Percentiles rank a stretch among this genome's conserved stretches.
These are phyloP conservation scores for Tarenaya hassleriana DNA, from an alignment of 345 rosid genomes.

Conservation along the genomic window DNA sequence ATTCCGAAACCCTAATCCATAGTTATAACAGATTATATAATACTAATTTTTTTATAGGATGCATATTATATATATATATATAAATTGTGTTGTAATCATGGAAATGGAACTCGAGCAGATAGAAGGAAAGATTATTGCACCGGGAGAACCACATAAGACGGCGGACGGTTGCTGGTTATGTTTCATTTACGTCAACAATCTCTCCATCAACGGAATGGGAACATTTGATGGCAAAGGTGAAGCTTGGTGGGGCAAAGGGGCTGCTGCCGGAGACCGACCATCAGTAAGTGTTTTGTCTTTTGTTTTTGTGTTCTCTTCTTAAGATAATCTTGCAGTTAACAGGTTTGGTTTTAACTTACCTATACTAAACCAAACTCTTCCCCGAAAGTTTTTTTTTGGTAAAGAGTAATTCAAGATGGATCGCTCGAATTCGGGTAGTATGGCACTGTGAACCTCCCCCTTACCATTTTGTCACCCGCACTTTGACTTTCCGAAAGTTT, in stretches of 20 bases:
- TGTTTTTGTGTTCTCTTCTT: neutral
- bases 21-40: neutral
- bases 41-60: neutral
- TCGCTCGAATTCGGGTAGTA: no score
- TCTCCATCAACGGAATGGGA: conserved; percentile 16
- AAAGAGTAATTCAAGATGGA: no score
- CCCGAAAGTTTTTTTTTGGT: no score
- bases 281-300: neutral
- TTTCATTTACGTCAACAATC: neutral
- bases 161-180: neutral
- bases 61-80: neutral
- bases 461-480: no score
- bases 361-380: no score
- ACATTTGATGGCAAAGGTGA: conserved; percentile 20
- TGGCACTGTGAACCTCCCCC: no score
- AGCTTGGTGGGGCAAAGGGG: conserved; percentile 21
- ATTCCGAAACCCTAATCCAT: no score
- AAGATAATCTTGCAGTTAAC: no score
- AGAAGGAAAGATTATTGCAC: neutral
- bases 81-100: no score
- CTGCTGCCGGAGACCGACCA: neutral
- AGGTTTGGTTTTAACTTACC: no score
- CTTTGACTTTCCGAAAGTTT: no score
- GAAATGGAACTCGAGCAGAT: neutral
- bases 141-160: neutral